Conservation (phyloP, 2,329 filamentous ascomycete species). For the Aaosphaeria arxii region DNA sequence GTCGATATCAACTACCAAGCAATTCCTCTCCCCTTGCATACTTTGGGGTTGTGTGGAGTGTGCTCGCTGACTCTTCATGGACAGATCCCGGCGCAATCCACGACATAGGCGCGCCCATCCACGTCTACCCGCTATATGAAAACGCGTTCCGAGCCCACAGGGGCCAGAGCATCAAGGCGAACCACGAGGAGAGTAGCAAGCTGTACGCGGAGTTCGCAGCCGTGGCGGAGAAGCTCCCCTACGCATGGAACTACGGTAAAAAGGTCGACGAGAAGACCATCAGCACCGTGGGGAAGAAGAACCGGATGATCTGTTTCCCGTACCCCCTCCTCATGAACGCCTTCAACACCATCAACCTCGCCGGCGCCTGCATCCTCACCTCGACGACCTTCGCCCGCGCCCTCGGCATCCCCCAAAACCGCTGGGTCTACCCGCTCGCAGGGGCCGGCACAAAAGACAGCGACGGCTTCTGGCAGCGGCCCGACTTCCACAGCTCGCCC, state of each 20-base stretch:
- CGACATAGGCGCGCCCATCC: conserved; percentile 60
- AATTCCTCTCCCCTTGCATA: neutral
- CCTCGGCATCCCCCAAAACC: conserved; percentile 53
- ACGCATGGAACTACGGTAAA: conserved; percentile 58
- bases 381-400: conserved; percentile 53
- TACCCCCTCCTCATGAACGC: conserved; percentile 70
- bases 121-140: conserved; percentile 67
- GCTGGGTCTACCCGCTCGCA: conserved; percentile 64
- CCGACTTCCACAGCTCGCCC: conserved; percentile 57
- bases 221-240: conserved; percentile 52
- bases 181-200: conserved; percentile 57
- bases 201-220: conserved; percentile 62
- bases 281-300: conserved; percentile 52
- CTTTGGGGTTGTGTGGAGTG: conserved; percentile 1
- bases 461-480: conserved; percentile 61
- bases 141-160: conserved; percentile 59
- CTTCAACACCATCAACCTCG: conserved; percentile 66
- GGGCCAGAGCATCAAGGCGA: conserved; percentile 53
- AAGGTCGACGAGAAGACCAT: conserved; percentile 52
- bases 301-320: conserved; percentile 67
- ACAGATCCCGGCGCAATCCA: conserved; percentile 57
- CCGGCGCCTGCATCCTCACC: conserved; percentile 60
- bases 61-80: conserved; percentile 11
- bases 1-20: conserved; percentile 1
- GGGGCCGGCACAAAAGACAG: conserved; percentile 62